Evolutionary conservation across 176 grass and related monocot genomes (phyloP).

Genomic region (Aechmea fasciata): DNA sequence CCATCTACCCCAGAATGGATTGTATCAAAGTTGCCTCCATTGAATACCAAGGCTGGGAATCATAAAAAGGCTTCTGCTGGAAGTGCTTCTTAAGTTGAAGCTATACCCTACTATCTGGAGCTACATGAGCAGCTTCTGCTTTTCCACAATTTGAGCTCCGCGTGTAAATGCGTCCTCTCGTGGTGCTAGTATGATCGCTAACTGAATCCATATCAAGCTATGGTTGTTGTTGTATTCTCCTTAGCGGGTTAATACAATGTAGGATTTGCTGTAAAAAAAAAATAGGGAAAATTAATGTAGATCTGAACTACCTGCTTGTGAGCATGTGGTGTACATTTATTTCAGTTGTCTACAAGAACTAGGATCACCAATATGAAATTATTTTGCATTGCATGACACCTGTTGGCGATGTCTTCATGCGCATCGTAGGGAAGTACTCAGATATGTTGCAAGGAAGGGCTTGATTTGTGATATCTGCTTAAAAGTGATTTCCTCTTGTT

Average conservation of each 20-base stretch:
- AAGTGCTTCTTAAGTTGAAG: neutral
- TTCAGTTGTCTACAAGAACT: neutral
- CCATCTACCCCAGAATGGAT: slow-evolving; percentile 38
- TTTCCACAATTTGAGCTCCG: neutral
- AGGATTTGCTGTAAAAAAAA: neutral
- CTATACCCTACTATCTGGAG: slow-evolving; percentile 45
- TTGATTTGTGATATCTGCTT: no score
- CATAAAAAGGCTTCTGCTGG: neutral
- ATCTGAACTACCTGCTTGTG: neutral
- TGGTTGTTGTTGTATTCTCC: neutral
- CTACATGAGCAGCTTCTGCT: neutral
- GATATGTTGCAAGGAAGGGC: no score
- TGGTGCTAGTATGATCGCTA: neutral
- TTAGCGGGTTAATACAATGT: neutral
- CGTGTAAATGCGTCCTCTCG: neutral
- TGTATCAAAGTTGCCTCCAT: slow-evolving; percentile 31
- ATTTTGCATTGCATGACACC: no score
- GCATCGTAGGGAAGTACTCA: no score
- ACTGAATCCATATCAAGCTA: neutral
- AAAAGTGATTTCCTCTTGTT: no score
- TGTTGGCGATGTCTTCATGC: no score
- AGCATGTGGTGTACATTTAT: neutral
- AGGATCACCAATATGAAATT: no score
- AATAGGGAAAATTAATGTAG: neutral
- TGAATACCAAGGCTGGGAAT: slow-evolving; percentile 16